Evolutionary conservation across 2,329 filamentous ascomycete species (phyloP).

Genomic region (Boeremia lycopersici): DNA sequence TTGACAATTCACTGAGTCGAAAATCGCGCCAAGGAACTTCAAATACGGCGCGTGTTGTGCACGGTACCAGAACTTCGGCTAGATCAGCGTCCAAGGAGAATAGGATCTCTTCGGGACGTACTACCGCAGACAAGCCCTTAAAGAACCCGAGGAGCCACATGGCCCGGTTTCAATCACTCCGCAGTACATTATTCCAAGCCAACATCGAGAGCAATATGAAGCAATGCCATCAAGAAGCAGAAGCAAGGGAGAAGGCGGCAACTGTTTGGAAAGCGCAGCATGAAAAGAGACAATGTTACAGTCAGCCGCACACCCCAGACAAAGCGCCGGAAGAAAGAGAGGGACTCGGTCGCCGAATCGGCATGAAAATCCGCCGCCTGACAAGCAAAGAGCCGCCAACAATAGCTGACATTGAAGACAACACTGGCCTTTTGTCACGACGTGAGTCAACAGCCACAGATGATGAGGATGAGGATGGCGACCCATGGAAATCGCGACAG

Average conservation of each 20-base stretch:
- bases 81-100: constrained; percentile 19
- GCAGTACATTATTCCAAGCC: constrained; percentile 41
- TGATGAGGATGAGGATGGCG: constrained; percentile 19
- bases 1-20: constrained; percentile 8
- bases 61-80: constrained; percentile 15
- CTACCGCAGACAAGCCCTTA: constrained; percentile 11
- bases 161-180: constrained; percentile 42
- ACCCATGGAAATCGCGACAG: constrained; percentile 12
- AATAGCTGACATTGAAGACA: constrained; percentile 34
- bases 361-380: constrained; percentile 33
- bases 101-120: constrained; percentile 7
- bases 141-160: constrained; percentile 34
- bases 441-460: constrained; percentile 34
- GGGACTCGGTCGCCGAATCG: constrained; percentile 33
- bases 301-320: constrained; percentile 33
- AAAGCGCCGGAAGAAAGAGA: constrained; percentile 20
- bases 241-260: constrained; percentile 25
- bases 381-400: constrained; percentile 36
- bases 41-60: constrained; percentile 6
- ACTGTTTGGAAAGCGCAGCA: constrained; percentile 37
- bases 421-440: constrained; percentile 23
- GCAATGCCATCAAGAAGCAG: constrained; percentile 25
- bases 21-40: constrained; percentile 14
- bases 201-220: constrained; percentile 40
- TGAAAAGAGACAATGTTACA: constrained; percentile 34